Conservation (phyloP, 2,329 filamentous ascomycete genomes). For the Neocatenulostroma microsporum region DNA sequence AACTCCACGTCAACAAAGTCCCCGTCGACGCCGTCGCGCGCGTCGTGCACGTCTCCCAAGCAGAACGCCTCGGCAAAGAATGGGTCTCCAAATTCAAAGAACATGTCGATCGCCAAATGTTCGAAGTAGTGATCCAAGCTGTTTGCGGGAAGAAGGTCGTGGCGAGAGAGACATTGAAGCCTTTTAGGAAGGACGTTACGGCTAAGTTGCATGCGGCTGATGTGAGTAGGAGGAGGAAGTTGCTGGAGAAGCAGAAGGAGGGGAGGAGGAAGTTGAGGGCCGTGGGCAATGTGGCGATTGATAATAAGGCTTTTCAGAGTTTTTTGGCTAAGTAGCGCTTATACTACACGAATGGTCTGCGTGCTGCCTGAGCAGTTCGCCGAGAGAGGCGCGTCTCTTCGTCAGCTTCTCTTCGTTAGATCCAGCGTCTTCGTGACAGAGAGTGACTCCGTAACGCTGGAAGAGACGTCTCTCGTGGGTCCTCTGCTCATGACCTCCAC, state of each 20-base stretch:
- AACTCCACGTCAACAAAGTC: conserved; percentile 85
- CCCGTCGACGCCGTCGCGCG: conserved; percentile 93
- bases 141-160: conserved; percentile 74
- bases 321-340: conserved; percentile 75
- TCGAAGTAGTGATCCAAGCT: conserved; percentile 92
- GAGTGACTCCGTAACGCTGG: no score
- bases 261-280: conserved; percentile 79
- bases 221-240: conserved; percentile 69
- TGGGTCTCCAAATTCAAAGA: conserved; percentile 98
- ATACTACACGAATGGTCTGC: no score
- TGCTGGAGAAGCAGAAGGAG: conserved; percentile 95
- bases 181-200: conserved; percentile 90
- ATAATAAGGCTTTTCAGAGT: conserved; percentile 88
- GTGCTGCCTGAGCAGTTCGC: no score
- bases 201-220: conserved; percentile 90
- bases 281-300: conserved; percentile 86
- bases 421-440: no score
- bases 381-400: no score
- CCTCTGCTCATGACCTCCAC: no score
- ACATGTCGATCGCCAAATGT: conserved; percentile 94
- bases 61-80: conserved; percentile 67
- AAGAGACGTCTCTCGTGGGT: no score
- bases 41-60: conserved; percentile 75
- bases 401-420: no score
- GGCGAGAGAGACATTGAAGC: conserved; percentile 89